Conservation (phyloP, 1,284 basidiomycete species). For the Pholiota adiposa region DNA sequence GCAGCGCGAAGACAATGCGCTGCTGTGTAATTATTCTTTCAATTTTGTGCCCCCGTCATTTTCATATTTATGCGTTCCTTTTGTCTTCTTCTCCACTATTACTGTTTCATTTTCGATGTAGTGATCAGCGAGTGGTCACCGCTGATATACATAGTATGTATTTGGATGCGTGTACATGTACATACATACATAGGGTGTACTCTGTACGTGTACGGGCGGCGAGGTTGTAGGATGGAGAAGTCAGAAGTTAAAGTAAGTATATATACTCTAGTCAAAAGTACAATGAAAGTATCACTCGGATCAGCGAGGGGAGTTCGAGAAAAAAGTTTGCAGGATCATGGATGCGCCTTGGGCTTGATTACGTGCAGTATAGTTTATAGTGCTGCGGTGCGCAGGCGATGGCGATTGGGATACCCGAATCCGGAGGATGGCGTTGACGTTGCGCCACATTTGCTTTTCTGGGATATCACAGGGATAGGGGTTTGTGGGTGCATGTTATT, state of each 20-base stretch:
- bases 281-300: neutral
- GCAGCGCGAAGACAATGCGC: neutral
- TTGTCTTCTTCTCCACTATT: neutral
- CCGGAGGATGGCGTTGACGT: neutral
- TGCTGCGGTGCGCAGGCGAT: too few relatives aligned
- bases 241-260: neutral
- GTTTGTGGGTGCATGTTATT: neutral
- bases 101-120: neutral
- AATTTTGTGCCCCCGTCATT: neutral
- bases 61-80: neutral
- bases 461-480: neutral
- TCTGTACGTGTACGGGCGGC: conserved; percentile 5
- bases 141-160: conserved; percentile 1
- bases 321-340: neutral
- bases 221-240: conserved; percentile 20
- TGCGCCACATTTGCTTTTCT: conserved; percentile 1
- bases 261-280: neutral
- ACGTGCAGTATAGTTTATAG: neutral
- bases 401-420: neutral
- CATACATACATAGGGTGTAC: neutral
- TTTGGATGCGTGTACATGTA: conserved; percentile 8
- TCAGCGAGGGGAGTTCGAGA: neutral
- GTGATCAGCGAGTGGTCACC: neutral
- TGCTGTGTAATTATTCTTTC: conserved; percentile 8
- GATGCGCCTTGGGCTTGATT: neutral